Evolutionary conservation across 176 grass and related monocot species (phyloP), one percentile per base, ranked within the genome.

Genomic region (Neostapfia colusana): DNA sequence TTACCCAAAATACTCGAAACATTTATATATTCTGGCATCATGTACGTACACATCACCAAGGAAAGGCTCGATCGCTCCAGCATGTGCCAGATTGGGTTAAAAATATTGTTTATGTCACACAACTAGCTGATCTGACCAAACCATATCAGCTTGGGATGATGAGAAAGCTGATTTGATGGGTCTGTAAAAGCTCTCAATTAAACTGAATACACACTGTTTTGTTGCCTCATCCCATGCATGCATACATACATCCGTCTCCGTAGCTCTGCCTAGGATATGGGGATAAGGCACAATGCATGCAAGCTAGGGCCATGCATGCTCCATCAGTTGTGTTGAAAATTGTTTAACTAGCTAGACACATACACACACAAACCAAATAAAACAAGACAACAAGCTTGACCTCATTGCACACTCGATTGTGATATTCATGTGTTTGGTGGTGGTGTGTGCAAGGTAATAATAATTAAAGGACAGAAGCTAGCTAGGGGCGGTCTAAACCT

Each of bases 261-360:
- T 69, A 54, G 77, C 18, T 87, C 18, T 87, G 74, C 85, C 20
- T 24, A 61, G 68, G 80, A 83, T n/a, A n/a, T n/a, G n/a, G n/a
- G n/a, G 85, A 87, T 87, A 83, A 87, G 79, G 68, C 80, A 23
- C 20, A 12, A 62, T n/a, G n/a, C n/a, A n/a, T n/a, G n/a, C n/a
- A n/a, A n/a, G n/a, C n/a, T n/a, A 51, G 17, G 43, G 69, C 85
- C 85, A 87, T 87, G 60, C 85, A 87, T 87, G 60, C 67, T 81
- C 26, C 51, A 35, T 83, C 61, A 58, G 55, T 26, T 13, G 55
- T 26, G 55, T 26, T 58, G 23, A 36, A 79, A 87, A 78, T 50
- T 73, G 24, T 62, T n/a, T n/a, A n/a, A n/a, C n/a, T 61, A 53
- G 61, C 8, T 63, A 31, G 48, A 51, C 48, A 59, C 79, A 54